These are phyloP conservation scores for Zygoascus ofunaensis DNA, from an alignment of 805 yeast genomes.

Conservation along the genomic window DNA sequence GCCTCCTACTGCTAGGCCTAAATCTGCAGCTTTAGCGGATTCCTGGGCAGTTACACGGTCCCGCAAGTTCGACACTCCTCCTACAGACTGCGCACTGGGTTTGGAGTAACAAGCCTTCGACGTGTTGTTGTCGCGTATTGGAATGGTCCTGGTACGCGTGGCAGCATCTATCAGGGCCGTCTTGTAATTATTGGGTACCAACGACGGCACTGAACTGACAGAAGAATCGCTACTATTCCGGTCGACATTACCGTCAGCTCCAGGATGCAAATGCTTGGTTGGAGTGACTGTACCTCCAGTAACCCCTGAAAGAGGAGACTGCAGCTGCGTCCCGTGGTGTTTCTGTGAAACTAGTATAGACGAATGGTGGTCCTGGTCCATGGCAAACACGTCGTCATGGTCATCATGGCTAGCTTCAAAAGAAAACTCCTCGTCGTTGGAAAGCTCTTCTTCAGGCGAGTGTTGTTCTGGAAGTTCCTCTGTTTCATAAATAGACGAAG, in stretches of 20 bases:
- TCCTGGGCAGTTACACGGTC: neutral
- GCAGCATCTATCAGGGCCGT: neutral
- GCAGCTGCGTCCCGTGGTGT: neutral
- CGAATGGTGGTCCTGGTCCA: constrained; percentile 13
- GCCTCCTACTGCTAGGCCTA: neutral
- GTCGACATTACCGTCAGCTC: constrained; percentile 1
- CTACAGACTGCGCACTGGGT: neutral
- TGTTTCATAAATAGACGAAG: constrained; percentile 1
- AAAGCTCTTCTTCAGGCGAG: constrained; percentile 10
- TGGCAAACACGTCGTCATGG: constrained; percentile 19
- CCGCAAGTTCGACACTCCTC: neutral
- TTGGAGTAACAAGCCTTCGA: neutral
- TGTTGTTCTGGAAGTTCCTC: neutral
- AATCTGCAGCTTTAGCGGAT: neutral
- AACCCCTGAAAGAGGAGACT: neutral
- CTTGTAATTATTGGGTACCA: constrained; percentile 11
- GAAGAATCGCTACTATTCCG: constrained; percentile 15
- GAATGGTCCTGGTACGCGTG: neutral
- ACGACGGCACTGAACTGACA: constrained; percentile 19
- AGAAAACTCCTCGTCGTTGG: constrained; percentile 5
- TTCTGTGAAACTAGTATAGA: neutral
- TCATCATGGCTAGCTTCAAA: constrained; percentile 4
- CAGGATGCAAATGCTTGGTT: too few species aligned
- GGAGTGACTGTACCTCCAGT: too few species aligned
- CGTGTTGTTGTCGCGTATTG: neutral